These are phyloP conservation scores for Cercophora newfieldiana DNA, from an alignment of 495 filamentous ascomycete species.

Conservation along the genomic window DNA sequence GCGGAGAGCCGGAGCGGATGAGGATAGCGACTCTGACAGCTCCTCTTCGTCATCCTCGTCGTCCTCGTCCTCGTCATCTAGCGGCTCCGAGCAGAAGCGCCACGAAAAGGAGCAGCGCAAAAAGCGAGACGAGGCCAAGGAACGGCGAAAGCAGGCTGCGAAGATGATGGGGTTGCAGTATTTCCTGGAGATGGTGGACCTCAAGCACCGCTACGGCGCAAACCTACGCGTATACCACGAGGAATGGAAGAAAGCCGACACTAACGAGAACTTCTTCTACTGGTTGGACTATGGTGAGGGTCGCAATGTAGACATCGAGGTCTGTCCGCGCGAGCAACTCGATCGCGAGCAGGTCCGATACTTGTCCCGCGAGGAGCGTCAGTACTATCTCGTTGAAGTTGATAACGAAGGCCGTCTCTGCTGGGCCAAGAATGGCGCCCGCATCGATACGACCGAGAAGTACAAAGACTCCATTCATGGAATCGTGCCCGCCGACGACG, in stretches of 20 bases:
- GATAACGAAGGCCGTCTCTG: slow-evolving; percentile 66
- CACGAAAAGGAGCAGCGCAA: slow-evolving; percentile 37
- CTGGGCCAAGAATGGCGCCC: slow-evolving; percentile 76
- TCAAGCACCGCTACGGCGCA: slow-evolving; percentile 83
- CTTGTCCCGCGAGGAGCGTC: slow-evolving; percentile 68
- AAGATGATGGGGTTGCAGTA: slow-evolving; percentile 87
- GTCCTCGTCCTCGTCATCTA: slow-evolving; percentile 28
- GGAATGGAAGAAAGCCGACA: slow-evolving; percentile 75
- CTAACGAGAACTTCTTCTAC: slow-evolving; percentile 88
- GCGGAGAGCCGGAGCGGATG: slow-evolving; percentile 64
- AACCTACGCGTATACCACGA: slow-evolving; percentile 83
- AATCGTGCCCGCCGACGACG: slow-evolving; percentile 67
- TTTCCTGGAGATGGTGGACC: slow-evolving; percentile 91
- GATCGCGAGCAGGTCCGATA: slow-evolving; percentile 74
- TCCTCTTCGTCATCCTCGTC: slow-evolving; percentile 17
- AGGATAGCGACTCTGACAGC: slow-evolving; percentile 42
- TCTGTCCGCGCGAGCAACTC: slow-evolving; percentile 63
- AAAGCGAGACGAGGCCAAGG: slow-evolving; percentile 47
- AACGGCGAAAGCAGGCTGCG: slow-evolving; percentile 54
- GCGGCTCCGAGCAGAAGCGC: slow-evolving; percentile 34
- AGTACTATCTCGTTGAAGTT: slow-evolving; percentile 70
- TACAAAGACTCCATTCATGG: slow-evolving; percentile 80
- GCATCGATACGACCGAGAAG: slow-evolving; percentile 71
- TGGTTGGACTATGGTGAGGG: slow-evolving; percentile 90
- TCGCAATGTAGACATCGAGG: slow-evolving; percentile 53